These are phyloP conservation scores for Cladosporium sp. DNA, from an alignment of 2,329 filamentous ascomycete genomes.

Conservation along the genomic window DNA sequence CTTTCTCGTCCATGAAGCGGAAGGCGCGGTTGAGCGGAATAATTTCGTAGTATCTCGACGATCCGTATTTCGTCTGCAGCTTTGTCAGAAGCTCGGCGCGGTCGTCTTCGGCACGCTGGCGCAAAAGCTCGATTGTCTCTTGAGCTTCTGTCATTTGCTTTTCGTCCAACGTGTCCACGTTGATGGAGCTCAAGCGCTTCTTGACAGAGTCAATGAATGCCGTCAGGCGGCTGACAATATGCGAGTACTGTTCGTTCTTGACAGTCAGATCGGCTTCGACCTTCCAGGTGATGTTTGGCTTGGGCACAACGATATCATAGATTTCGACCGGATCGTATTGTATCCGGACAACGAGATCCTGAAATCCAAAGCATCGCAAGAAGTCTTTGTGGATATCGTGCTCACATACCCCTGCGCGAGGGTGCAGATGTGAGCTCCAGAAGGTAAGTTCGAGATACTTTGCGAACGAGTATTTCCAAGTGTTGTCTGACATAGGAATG, in stretches of 20 bases:
- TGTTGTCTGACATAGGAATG: slow-evolving; percentile 85
- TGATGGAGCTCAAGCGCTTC: slow-evolving; percentile 78
- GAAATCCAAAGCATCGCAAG: slow-evolving; percentile 85
- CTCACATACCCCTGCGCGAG: slow-evolving; percentile 70
- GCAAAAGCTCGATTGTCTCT: slow-evolving; percentile 72
- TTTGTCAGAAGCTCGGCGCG: slow-evolving; percentile 68
- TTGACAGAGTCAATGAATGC: slow-evolving; percentile 87
- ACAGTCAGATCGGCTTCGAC: slow-evolving; percentile 89
- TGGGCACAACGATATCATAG: slow-evolving; percentile 89
- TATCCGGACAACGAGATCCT: slow-evolving; percentile 78
- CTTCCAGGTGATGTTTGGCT: slow-evolving; percentile 92
- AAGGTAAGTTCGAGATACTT: slow-evolving; percentile 98
- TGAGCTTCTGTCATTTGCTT: slow-evolving; percentile 82
- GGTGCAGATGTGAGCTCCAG: slow-evolving; percentile 81
- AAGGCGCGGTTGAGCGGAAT: slow-evolving; percentile 88
- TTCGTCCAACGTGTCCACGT: slow-evolving; percentile 82
- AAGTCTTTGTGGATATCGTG: slow-evolving; percentile 94
- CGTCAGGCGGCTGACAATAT: slow-evolving; percentile 75
- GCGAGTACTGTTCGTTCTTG: slow-evolving; percentile 85
- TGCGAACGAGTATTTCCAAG: slow-evolving; percentile 97
- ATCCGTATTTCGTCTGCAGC: slow-evolving; percentile 86
- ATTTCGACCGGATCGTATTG: slow-evolving; percentile 92
- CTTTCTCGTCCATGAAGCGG: slow-evolving; percentile 86
- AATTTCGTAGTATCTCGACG: slow-evolving; percentile 93
- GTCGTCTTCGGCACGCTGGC: slow-evolving; percentile 78